Evolutionary conservation across 140 eudicot species (phyloP).

Genomic region (Flaveria floridana): DNA sequence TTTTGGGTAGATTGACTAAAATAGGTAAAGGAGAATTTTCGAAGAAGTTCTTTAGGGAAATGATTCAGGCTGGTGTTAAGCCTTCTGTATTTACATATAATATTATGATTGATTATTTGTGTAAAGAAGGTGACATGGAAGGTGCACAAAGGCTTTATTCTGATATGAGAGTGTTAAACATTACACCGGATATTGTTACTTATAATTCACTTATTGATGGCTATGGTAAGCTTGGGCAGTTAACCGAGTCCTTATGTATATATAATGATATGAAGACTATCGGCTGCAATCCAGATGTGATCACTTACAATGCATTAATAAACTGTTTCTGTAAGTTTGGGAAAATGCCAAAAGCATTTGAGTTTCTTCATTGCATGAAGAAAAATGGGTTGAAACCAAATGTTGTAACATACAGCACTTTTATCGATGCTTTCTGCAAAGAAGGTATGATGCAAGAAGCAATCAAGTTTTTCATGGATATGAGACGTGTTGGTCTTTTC

Average conservation of each 20-base stretch:
- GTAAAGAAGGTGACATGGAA: conserved; percentile 71
- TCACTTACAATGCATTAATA: conserved; percentile 78
- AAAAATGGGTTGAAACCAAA: conserved; percentile 62
- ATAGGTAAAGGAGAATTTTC: conserved; percentile 48
- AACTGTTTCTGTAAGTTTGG: conserved; percentile 83
- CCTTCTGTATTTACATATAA: conserved; percentile 76
- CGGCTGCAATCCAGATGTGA: conserved; percentile 63
- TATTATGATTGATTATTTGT: conserved; percentile 70
- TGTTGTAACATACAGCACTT: conserved; percentile 85
- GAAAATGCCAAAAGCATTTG: conserved; percentile 66
- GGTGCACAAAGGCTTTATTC: conserved; percentile 51
- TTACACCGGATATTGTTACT: conserved; percentile 77
- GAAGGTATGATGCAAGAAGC: conserved; percentile 88
- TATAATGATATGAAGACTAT: conserved; percentile 56
- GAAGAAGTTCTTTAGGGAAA: conserved; percentile 55
- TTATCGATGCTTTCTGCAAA: conserved; percentile 84
- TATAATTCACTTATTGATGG: conserved; percentile 86
- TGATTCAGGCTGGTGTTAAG: conserved; percentile 59
- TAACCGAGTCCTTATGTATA: conserved; percentile 52
- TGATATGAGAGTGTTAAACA: conserved; percentile 55
- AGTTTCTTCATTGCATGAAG: conserved; percentile 67
- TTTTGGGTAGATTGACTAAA: conserved; percentile 53
- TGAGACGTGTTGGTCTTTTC: conserved; percentile 76
- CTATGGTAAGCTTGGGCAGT: conserved; percentile 68
- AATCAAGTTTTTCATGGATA: conserved; percentile 76